Evolutionary conservation across 2,329 filamentous ascomycete genomes (phyloP).

Genomic region (Podosphaera xanthii): DNA sequence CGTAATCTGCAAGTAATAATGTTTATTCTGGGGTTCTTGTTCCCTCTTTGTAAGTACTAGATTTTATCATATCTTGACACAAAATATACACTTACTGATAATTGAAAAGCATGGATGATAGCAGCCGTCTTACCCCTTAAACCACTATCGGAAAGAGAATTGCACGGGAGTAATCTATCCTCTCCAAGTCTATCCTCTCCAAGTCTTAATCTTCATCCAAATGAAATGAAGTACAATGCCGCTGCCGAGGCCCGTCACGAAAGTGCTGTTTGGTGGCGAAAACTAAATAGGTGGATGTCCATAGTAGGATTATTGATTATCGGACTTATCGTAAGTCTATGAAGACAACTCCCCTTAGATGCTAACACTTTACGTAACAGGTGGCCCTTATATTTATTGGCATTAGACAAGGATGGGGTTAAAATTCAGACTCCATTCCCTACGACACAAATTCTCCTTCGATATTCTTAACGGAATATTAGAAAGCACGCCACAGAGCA

Average conservation of each 20-base stretch:
- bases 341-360: not conserved
- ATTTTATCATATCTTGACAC: not conserved
- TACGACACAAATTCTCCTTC: not conserved
- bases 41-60: conserved; percentile 41
- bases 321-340: conserved; percentile 26
- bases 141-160: conserved; percentile 26
- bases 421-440: not conserved
- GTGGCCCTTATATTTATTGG: conserved; percentile 6
- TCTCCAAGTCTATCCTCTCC: conserved; percentile 16
- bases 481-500: not conserved
- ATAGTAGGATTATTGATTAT: conserved; percentile 31
- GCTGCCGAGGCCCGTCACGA: conserved; percentile 19
- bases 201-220: conserved; percentile 8
- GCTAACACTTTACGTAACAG: not conserved
- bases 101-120: conserved; percentile 47
- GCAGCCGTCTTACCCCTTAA: conserved; percentile 55
- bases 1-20: conserved; percentile 53
- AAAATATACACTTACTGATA: conserved; percentile 2
- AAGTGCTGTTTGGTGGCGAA: conserved; percentile 42
- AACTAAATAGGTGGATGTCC: conserved; percentile 37
- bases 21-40: conserved; percentile 56
- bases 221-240: conserved; percentile 13
- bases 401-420: conserved; percentile 4
- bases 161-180: conserved; percentile 23
- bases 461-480: not conserved